phyloP scores from a whole-genome alignment of 2,329 filamentous ascomycete species.

The Microascus cirrosus region DNA sequence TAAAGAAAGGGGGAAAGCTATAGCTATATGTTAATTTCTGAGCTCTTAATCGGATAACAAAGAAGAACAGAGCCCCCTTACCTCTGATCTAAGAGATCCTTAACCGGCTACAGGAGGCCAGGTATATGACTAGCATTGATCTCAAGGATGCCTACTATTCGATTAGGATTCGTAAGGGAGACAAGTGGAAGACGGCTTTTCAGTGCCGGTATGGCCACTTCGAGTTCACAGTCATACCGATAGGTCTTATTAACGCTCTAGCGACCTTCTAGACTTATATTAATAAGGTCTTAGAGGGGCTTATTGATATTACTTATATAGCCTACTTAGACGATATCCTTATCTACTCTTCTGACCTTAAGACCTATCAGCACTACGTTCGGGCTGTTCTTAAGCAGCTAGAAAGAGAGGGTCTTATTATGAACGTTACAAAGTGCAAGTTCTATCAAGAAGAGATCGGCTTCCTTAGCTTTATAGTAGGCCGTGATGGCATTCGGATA shows the following conservation, averaged over 20 bases:
- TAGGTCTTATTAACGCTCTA: slow-evolving; percentile 12
- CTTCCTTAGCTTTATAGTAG: neutral
- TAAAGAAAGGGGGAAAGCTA: too few relatives aligned
- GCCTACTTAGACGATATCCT: neutral
- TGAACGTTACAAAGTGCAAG: neutral
- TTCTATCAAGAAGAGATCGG: neutral
- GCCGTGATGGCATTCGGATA: neutral
- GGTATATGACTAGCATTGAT: slow-evolving; percentile 9
- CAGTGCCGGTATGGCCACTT: slow-evolving; percentile 17
- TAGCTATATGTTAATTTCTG: slow-evolving; percentile 14
- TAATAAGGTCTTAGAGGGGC: slow-evolving; percentile 8
- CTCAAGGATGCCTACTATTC: slow-evolving; percentile 16
- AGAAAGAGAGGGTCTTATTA: neutral
- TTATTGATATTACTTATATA: slow-evolving; percentile 10
- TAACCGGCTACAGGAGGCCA: neutral
- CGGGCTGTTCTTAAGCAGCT: neutral
- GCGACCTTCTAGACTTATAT: slow-evolving; percentile 11
- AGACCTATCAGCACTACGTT: neutral
- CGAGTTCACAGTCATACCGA: slow-evolving; percentile 20
- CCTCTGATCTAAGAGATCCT: slow-evolving; percentile 1
- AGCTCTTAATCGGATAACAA: slow-evolving; percentile 13
- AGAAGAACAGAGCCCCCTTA: slow-evolving; percentile 12
- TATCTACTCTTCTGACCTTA: neutral
- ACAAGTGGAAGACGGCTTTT: slow-evolving; percentile 24
- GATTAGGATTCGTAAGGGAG: slow-evolving; percentile 16